Evolutionary conservation across 1,139 yeast species (phyloP), one percentile per base, ranked within the genome.

Genomic region (Protomyces pachydermus): DNA sequence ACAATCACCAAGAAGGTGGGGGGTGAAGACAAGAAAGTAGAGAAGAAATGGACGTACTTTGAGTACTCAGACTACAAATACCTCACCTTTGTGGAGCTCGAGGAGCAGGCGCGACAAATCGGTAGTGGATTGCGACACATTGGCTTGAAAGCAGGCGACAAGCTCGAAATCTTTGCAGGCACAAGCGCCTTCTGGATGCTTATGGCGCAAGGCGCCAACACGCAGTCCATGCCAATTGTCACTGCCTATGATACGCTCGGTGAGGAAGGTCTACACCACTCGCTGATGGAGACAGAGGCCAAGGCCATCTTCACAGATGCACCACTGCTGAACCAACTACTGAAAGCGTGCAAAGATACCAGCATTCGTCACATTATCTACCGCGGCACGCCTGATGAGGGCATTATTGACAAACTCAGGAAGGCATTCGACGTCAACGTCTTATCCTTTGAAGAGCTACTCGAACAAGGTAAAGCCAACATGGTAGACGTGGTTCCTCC

Each of bases 171-270:
- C 65, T 95, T 86, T 76, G 97, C 97, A 45, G 77, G 88, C 39
- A 78, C 72, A 3, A 65, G 68, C 54, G 50, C 25, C 20, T 57
- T 52, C 38, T 66, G 68, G 68, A 39, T 66, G 54, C 54, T 57
- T 25, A 65, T 56, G 61, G 65, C 67, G 32, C 65, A 61, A 35
- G 66, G 56, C 12, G 65, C 65, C 46, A 51, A 46, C 46, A 54
- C 67, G 66, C 96, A 91, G 76, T 78, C 83, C 62, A 85, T 95
- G 67, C 89, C 98, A 28, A 82, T 88, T 67, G 98, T 91, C 54
- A 95, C 99, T 35, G 98, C 98, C 48, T 93, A 93, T 76, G 99
- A 93, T 75, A 91, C 98, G 48, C 81, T 93, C 69, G 98, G 98
- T 67, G 96, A 91, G 75, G 82, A 83, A 52, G 99, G 98, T 45